Conservation (phyloP, 225 moss, liverwort and hornwort genomes). For the Sphagnum contortum region DNA sequence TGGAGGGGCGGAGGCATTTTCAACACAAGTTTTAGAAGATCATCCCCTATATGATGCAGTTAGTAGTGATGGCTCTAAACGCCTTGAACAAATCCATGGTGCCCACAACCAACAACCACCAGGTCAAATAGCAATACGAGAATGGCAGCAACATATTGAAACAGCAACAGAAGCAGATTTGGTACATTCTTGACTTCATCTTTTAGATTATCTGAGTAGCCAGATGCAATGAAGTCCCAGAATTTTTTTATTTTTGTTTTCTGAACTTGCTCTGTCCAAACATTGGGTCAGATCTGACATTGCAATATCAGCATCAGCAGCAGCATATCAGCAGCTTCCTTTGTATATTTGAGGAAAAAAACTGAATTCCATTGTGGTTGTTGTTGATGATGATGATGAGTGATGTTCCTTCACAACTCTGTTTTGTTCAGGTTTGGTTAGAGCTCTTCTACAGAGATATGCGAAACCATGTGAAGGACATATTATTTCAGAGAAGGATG, state of each 20-base stretch:
- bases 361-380: no score
- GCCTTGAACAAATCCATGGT: conserved; percentile 12
- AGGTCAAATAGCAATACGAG: conserved; percentile 17
- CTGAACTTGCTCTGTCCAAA: no score
- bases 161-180: conserved; percentile 37
- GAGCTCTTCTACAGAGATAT: conserved; percentile 45
- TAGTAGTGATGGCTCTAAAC: conserved; percentile 8
- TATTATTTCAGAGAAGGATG: conserved; percentile 48
- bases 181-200: conserved; percentile 5
- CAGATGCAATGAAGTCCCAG: no score
- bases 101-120: conserved; percentile 2
- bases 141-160: conserved; percentile 39
- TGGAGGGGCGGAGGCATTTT: conserved; percentile 26
- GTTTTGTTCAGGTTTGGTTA: conserved; percentile 19
- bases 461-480: conserved; percentile 47
- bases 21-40: conserved; percentile 13
- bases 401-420: no score
- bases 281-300: no score
- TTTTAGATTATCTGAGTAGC: no score
- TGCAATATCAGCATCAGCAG: no score
- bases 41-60: conserved; percentile 5
- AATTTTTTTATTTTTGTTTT: no score
- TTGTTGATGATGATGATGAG: no score
- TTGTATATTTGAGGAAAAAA: no score
- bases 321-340: no score